Evolutionary conservation across 2,329 filamentous ascomycete species (phyloP), one percentile per base, ranked within the genome.

Genomic region (Grosmannia clavigera): DNA sequence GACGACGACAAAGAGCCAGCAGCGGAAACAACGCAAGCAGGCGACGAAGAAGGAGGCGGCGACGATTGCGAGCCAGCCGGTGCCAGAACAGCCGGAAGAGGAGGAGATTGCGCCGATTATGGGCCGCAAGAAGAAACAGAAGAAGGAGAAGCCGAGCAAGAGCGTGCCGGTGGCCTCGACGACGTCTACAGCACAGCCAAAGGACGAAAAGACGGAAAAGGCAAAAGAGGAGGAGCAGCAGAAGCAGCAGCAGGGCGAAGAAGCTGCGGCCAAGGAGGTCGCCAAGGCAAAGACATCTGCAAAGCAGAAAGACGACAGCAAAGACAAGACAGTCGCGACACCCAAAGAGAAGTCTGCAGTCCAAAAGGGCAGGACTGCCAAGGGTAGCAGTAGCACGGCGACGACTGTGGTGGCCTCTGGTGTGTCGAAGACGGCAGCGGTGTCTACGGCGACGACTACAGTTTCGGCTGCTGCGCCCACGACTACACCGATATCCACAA

Each of bases 61-160:
- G 22, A 70, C 78, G 40, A 78, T 84, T 62, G 58, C 72, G 3
- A 81, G 64, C 22, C 66, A 82, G 63, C 66, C 73, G 0, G 67
- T 80, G 56, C 67, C 73, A 16, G 84, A 85, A 61, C 71, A 61
- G 77, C 14, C 61, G 14, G 60, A 65, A 6, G 76, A 81, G 58
- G 73, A 75, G 19, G 80, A 83, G 64, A 80, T 82, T 65, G 89
- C 84, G 9, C 89, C 90, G 0, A 87, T 95, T 50, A 70, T 90
- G 56, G 87, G 87, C 40, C 82, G 89, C 58, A 91, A 91, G 77
- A 92, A 90, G 77, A 94, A 92, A 74, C 83, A 88, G 70, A 91
- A 88, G 77, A 92, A 90, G 73, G 84, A 87, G 66, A 85, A 82
- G 63, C 73, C 72, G 68, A 66, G 38, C 48, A 57, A 64, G 25